Conservation (phyloP, 495 filamentous ascomycete species). For the Hyphodiscus hymeniophilus region DNA sequence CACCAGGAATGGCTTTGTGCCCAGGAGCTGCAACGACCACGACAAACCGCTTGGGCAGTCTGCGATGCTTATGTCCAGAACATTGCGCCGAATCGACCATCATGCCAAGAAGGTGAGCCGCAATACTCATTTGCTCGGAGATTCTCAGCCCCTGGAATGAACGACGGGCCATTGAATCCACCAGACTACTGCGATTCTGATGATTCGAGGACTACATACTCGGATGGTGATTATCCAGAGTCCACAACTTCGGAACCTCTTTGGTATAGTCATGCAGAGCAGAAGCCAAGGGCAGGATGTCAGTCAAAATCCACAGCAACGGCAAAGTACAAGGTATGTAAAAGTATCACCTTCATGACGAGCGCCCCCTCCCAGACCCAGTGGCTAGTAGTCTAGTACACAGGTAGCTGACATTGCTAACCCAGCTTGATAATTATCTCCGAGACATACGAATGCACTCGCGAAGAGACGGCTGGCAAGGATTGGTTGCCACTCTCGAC, state of each 20-base stretch:
- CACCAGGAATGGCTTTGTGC: constrained; percentile 1
- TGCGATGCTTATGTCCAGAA: background rate
- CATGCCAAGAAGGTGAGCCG: background rate
- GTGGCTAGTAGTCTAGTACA: no score
- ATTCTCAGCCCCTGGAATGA: background rate
- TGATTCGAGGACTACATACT: background rate
- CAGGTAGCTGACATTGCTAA: background rate
- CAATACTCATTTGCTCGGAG: background rate
- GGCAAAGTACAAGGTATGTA: background rate
- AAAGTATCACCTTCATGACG: background rate
- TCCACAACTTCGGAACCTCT: no score
- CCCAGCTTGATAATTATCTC: background rate
- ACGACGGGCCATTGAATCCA: no score
- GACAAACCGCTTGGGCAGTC: background rate
- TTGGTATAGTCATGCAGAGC: background rate
- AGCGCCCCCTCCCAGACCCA: no score
- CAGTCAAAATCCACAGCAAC: background rate
- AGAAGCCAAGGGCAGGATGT: background rate
- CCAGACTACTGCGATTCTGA: background rate
- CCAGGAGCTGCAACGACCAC: background rate
- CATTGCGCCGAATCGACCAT: background rate
- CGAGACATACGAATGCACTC: background rate
- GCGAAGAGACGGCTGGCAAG: background rate
- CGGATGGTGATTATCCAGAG: background rate
- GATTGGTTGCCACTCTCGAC: constrained; percentile 3